Base-by-base conservation (phyloP, 192 early-diverging fungal genomes). In the Backusella tarrabulga region DNA sequence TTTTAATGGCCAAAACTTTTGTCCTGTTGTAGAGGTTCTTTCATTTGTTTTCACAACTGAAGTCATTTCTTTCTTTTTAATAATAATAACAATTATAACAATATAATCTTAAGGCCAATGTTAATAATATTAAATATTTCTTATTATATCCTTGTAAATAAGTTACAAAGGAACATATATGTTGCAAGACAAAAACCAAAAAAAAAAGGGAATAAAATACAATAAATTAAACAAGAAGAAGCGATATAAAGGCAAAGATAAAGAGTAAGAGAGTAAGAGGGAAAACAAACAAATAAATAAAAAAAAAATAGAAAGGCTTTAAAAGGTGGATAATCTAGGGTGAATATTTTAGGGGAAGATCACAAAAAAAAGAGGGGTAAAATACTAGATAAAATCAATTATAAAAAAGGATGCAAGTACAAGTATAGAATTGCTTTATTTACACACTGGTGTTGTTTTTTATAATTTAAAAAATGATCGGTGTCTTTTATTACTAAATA, bases 1-100 rank as follows among this genome's bases (percentile, higher is more conserved):
- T 67, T 79, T 79, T 36, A 79, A 44, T 23, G 71, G 77, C 77
- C 77, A 79, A 35, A 79, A 79, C 34, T 79, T 79, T 69, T 79
- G 77, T 54, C 71, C 71, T 34, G 77, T 29, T 19, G 52, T 46
- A 44, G 77, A 21, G 35, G 52, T 26, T 72, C 52, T 46, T 34
- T 67, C 66, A 44, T 68, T 78, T 34, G 77, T n/a, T 38, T 68
- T 67, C 26, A 60, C 35, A 32, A 38, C 15, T 14, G 68, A 36
- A 17, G 38, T 70, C 34, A 36, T 70, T 46, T 23, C 21, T 11
- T 40, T 32, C 32, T 32, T 32, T 32, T 71, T 26, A 44, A 44
- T 14, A 44, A 44, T 38, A 35, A 68, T 32, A 68, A 38, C 14
- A 68, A 40, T 40, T 40, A 8, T 40, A 40, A 40, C 12, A 40